Percentiles rank a stretch among this genome's conserved stretches.
phyloP scores from a whole-genome alignment of 2,329 filamentous ascomycete genomes.

The Microcera coccophila region DNA sequence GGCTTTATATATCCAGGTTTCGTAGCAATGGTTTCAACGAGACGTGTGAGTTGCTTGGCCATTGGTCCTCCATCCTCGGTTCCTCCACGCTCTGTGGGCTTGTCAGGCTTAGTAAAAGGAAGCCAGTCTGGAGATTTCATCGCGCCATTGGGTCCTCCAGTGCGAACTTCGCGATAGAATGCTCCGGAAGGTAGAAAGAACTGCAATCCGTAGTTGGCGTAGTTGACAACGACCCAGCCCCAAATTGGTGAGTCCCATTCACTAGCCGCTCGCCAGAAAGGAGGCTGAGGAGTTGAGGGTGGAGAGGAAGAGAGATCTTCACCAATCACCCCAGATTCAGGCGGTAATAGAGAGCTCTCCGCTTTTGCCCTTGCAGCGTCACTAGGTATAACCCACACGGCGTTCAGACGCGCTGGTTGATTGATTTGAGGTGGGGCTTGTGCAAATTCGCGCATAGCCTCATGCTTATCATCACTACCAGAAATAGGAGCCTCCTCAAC shows the following conservation, averaged over 20 bases:
- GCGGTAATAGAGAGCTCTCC: too few relatives aligned
- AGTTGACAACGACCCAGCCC: conserved; percentile 43
- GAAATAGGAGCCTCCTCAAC: too few relatives aligned
- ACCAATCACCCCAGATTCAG: too few relatives aligned
- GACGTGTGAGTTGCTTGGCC: too few relatives aligned
- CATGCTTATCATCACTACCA: conserved; percentile 16
- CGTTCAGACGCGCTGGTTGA: conserved; percentile 36
- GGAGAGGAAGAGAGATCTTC: too few relatives aligned
- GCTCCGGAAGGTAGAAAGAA: conserved; percentile 39
- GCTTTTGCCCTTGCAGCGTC: neutral
- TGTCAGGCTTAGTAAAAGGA: conserved; percentile 25
- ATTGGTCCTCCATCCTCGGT: too few relatives aligned
- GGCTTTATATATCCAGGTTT: too few relatives aligned
- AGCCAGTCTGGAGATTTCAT: conserved; percentile 29
- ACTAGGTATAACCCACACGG: conserved; percentile 27
- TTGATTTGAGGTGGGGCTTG: conserved; percentile 43
- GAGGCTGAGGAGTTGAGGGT: too few relatives aligned
- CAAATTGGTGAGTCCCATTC: conserved; percentile 42
- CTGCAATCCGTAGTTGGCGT: conserved; percentile 38
- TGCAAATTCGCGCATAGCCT: conserved; percentile 31
- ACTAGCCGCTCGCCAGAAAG: conserved; percentile 10
- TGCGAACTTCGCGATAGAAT: conserved; percentile 40
- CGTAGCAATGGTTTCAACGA: too few relatives aligned
- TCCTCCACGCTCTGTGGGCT: too few relatives aligned
- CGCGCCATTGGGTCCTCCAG: conserved; percentile 30